Evolutionary conservation across 495 filamentous ascomycete genomes (phyloP).

Genomic region (Lepidopterella palustris): DNA sequence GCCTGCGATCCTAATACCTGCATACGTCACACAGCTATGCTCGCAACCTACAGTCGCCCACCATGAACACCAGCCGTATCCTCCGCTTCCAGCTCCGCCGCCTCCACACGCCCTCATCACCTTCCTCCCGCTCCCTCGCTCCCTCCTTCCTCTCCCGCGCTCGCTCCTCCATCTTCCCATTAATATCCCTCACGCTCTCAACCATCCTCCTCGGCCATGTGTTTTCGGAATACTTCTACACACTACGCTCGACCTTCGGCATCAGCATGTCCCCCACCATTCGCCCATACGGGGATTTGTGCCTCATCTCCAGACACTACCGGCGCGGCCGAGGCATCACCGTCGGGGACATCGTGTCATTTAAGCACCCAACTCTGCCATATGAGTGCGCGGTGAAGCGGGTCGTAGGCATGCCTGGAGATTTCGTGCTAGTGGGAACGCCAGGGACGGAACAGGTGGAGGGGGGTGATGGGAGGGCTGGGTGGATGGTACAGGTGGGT

Average conservation of each 20-base stretch:
- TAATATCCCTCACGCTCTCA: not conserved
- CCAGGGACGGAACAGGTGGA: slow-evolving; percentile 33
- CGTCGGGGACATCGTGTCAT: slow-evolving; percentile 79
- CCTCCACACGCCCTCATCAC: not conserved
- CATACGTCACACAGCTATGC: not conserved
- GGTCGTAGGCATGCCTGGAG: slow-evolving; percentile 79
- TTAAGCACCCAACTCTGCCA: slow-evolving; percentile 59
- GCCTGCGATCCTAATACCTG: not conserved
- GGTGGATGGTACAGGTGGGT: slow-evolving; percentile 71
- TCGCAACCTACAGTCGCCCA: not conserved
- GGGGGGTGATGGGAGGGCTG: not conserved
- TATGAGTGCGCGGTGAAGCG: slow-evolving; percentile 57
- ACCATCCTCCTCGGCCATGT: not conserved
- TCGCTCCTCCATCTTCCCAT: not conserved
- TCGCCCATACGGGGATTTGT: slow-evolving; percentile 6
- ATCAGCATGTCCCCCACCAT: slow-evolving; percentile 36
- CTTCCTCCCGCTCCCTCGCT: not conserved
- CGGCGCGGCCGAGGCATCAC: slow-evolving; percentile 59
- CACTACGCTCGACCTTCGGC: slow-evolving; percentile 15
- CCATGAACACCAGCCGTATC: no score
- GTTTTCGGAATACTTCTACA: slow-evolving; percentile 28
- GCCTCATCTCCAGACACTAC: slow-evolving; percentile 51
- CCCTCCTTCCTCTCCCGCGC: not conserved
- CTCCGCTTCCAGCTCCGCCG: not conserved
- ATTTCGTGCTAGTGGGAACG: slow-evolving; percentile 74